phyloP scores from a whole-genome alignment of 371 early-diverging fungal genomes.

The Actinomortierella ambigua region DNA sequence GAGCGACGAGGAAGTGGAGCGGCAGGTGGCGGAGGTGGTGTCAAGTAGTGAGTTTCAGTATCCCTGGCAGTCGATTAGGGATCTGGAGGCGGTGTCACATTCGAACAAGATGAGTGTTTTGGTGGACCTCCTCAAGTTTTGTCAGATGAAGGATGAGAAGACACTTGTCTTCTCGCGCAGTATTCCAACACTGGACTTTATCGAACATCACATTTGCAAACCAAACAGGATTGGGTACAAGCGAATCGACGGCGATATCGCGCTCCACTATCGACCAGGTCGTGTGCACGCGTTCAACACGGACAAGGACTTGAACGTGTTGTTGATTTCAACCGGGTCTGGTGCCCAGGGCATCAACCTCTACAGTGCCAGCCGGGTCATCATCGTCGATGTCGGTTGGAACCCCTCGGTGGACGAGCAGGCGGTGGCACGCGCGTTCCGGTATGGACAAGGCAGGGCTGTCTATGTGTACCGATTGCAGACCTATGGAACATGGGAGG shows the following conservation, averaged over 20 bases:
- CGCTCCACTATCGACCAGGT: conserved; percentile 60
- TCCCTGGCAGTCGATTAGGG: neutral
- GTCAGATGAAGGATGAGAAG: conserved; percentile 61
- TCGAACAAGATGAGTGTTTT: conserved; percentile 58
- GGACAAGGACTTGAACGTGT: conserved; percentile 50
- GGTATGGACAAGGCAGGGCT: conserved; percentile 74
- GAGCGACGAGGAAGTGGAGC: too few relatives aligned
- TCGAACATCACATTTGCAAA: conserved; percentile 41
- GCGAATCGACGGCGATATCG: conserved; percentile 58
- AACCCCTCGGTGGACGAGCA: conserved; percentile 95
- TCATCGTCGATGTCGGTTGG: conserved; percentile 94
- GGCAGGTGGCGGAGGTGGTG: too few relatives aligned
- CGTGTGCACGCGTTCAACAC: conserved; percentile 82
- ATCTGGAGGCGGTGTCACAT: conserved; percentile 24
- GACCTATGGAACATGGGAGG: conserved; percentile 62
- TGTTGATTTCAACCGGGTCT: conserved; percentile 74
- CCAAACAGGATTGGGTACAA: conserved; percentile 16
- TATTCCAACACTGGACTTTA: conserved; percentile 68
- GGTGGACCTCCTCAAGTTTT: conserved; percentile 52
- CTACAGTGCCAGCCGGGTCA: conserved; percentile 85
- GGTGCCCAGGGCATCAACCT: conserved; percentile 93
- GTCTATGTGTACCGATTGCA: conserved; percentile 83
- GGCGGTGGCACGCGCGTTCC: conserved; percentile 83
- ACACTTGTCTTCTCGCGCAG: conserved; percentile 78
- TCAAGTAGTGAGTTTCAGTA: neutral